Percentiles rank a stretch among this genome's conserved stretches.
Evolutionary conservation across 2,329 filamentous ascomycete species (phyloP).

Genomic region (Bipolaris cookei): DNA sequence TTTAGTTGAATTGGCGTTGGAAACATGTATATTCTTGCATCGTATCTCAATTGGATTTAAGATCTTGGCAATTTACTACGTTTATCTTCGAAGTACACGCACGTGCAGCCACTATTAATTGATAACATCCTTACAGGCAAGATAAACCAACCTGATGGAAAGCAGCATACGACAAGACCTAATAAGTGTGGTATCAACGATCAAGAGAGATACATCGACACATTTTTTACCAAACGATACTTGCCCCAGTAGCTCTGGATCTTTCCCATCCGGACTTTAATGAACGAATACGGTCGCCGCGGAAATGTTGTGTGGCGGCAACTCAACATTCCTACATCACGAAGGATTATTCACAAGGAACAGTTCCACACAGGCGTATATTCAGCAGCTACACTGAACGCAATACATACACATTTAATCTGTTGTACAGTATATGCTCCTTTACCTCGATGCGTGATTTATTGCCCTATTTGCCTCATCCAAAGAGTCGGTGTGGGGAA

Average conservation of each 20-base stretch:
- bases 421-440: too few species aligned
- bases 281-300: neutral
- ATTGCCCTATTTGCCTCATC: neutral
- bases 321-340: neutral
- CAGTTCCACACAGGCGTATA: neutral
- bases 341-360: neutral
- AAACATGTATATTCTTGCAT: neutral
- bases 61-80: neutral
- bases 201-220: too few species aligned
- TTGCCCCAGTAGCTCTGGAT: too few species aligned
- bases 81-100: neutral
- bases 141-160: too few species aligned
- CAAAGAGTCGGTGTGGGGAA: slow-evolving; percentile 7
- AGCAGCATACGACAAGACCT: too few species aligned
- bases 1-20: neutral
- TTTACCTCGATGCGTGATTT: neutral
- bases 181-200: too few species aligned
- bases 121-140: neutral
- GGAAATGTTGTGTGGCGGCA: neutral
- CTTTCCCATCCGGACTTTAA: neutral
- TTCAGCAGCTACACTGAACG: neutral
- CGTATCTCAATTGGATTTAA: slow-evolving; percentile 8
- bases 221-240: too few species aligned
- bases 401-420: too few species aligned
- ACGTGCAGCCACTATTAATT: neutral